Conservation (phyloP, 1,284 basidiomycete species). For the Peniophora sp. region DNA sequence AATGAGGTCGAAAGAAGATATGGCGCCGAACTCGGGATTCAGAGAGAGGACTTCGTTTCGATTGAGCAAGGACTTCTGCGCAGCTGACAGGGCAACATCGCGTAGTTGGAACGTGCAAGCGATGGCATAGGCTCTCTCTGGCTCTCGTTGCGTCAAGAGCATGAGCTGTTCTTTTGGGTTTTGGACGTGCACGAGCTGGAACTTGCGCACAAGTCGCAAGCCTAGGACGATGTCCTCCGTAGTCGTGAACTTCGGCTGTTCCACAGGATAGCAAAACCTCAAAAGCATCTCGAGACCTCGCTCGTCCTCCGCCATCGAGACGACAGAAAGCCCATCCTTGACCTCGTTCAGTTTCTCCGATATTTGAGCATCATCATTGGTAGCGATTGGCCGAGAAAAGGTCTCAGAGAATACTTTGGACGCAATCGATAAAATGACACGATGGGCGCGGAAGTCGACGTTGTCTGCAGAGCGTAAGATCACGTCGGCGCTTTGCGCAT, state of each 20-base stretch:
- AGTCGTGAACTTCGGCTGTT: not conserved
- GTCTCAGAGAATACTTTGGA: slow-evolving; percentile 9
- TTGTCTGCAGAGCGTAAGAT: not conserved
- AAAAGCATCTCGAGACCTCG: slow-evolving; percentile 6
- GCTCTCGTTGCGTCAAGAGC: slow-evolving; percentile 54
- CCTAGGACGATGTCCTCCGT: not conserved
- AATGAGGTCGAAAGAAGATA: too few species aligned
- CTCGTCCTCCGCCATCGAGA: slow-evolving; percentile 5
- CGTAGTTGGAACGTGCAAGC: too few species aligned
- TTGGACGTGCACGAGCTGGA: not conserved
- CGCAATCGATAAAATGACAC: not conserved
- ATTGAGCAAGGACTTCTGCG: too few species aligned
- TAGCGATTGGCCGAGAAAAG: slow-evolving; percentile 7
- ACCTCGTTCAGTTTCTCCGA: too few species aligned
- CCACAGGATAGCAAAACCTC: slow-evolving; percentile 8
- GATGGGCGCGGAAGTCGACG: not conserved
- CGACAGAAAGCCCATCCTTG: slow-evolving; percentile 3
- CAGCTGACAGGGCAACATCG: too few species aligned
- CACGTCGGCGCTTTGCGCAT: not conserved
- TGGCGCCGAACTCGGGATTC: too few species aligned
- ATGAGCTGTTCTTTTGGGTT: not conserved
- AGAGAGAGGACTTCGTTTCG: too few species aligned
- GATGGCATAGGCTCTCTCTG: slow-evolving; percentile 22
- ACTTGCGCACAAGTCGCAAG: too few species aligned
- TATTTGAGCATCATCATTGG: not conserved